Base-by-base conservation (phyloP, 2,329 filamentous ascomycete genomes). In the Fusarium veterinarium region DNA sequence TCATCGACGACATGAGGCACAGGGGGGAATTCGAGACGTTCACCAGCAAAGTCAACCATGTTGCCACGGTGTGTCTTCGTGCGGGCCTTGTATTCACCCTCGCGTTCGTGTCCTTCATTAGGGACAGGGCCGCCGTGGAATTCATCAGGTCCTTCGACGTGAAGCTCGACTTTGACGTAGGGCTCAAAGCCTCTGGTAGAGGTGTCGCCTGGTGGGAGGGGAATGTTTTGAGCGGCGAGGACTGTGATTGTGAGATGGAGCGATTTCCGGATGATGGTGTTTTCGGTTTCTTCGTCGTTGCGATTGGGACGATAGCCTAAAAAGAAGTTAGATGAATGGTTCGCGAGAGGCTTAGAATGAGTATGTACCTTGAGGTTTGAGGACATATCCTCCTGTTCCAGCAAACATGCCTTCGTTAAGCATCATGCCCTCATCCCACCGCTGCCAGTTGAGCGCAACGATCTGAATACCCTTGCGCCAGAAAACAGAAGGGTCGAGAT, bases 401-500 rank as follows among this genome's bases (percentile, higher is more conserved):
- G 90, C 88, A 81, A 97, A 97, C 94, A 97, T 96, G 75, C 90
- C 95, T 78, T 96, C 91, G 79, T 98, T 98, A 19, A 97, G 88
- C 95, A 98, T 98, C 91, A 97, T 97, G 37, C 94, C 95, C 75
- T 94, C 92, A 77, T 98, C 95, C 81, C 93, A 91, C 69, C 91
- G 92, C 81, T 98, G 95, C 94, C 95, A 98, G 83, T 98, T 98
- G 68, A 98, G 85, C 0, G 95, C 95, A 3, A 97, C 94, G 75
- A 98, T 92, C 81, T 98, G 95, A 6, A 97, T 92, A 19, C 95
- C 95, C 72, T 93, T 91, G 37, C 94, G 89, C 95, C 95, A 98
- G 81, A 95, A 96, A 7, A 92, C 87, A 2, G 91, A 89, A 8
- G 95, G 95, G 75, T 97, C 94, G 17, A 97, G 86, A 79, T 98